Percentiles rank a stretch among this genome's conserved stretches.
Conservation (phyloP, 805 yeast species). For the Zygotorulaspora chibaensis region DNA sequence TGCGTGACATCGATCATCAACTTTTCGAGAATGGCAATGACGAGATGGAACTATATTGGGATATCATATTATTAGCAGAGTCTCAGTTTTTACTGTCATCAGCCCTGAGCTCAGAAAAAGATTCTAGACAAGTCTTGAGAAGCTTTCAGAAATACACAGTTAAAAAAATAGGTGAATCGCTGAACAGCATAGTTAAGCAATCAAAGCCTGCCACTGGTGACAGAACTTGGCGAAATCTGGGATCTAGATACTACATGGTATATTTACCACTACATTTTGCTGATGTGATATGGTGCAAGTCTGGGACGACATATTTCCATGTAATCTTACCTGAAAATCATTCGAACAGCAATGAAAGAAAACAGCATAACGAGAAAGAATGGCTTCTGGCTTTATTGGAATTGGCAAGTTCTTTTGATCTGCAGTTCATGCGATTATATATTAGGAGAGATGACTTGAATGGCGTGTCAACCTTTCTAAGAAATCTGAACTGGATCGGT, state of each 20-base stretch:
- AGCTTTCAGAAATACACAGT: conserved; percentile 14
- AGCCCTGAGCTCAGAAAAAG: neutral
- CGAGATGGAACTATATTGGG: conserved; percentile 32
- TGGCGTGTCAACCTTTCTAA: conserved; percentile 21
- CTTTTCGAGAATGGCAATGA: neutral
- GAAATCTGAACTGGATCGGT: conserved; percentile 34
- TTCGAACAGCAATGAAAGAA: conserved; percentile 3
- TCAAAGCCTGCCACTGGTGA: neutral
- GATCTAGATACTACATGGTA: conserved; percentile 23
- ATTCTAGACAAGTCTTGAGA: conserved; percentile 4
- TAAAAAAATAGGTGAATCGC: conserved; percentile 13
- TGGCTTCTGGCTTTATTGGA: conserved; percentile 30
- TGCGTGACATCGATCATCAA: conserved; percentile 30
- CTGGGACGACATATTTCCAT: conserved; percentile 18
- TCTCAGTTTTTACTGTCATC: conserved; percentile 21
- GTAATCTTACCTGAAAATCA: conserved; percentile 19
- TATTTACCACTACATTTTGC: conserved; percentile 25
- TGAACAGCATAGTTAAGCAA: conserved; percentile 9
- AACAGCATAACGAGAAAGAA: conserved; percentile 20
- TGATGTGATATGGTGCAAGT: conserved; percentile 26
- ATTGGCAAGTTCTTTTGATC: conserved; percentile 18
- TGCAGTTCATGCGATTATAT: conserved; percentile 22
- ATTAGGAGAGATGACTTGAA: conserved; percentile 20
- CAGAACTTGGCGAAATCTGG: conserved; percentile 25
- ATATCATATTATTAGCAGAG: conserved; percentile 29